Percentiles rank a stretch among this genome's conserved stretches.
phyloP scores from a whole-genome alignment of 257 asterid species.

The Anisodus tanguticus region DNA sequence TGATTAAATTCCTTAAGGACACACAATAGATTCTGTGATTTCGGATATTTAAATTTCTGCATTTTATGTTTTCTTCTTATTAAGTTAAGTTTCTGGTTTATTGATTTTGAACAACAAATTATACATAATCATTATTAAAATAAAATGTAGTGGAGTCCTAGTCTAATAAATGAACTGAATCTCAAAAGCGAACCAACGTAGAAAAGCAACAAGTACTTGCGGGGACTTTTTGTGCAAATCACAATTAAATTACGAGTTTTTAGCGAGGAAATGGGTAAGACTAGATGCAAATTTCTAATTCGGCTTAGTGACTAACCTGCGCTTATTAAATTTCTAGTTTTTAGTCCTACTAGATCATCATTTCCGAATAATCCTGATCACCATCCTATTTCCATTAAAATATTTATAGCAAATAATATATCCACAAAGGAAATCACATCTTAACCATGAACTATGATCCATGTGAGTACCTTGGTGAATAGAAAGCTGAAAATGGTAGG shows the following conservation, averaged over 20 bases:
- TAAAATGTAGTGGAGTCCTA: no score
- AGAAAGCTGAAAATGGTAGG: conserved; percentile 12
- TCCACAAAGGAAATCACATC: not conserved
- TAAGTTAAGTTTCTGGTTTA: no score
- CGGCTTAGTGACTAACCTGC: not conserved
- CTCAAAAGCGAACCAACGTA: not conserved
- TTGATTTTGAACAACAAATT: no score
- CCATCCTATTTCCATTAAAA: not conserved
- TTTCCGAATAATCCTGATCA: not conserved
- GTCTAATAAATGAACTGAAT: no score
- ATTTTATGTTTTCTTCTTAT: no score
- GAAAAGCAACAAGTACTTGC: conserved; percentile 16
- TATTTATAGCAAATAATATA: not conserved
- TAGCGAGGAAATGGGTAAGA: not conserved
- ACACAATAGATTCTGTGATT: no score
- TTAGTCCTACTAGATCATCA: not conserved
- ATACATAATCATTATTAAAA: no score
- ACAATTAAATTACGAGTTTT: not conserved
- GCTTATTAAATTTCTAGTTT: not conserved
- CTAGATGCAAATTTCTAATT: conserved; percentile 7
- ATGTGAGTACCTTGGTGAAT: not conserved
- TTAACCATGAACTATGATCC: not conserved
- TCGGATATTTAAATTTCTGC: no score
- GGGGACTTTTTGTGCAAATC: not conserved
- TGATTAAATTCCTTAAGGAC: no score